Evolutionary conservation across 2,329 filamentous ascomycete genomes (phyloP).

Genomic region (Cryphonectria radicalis): DNA sequence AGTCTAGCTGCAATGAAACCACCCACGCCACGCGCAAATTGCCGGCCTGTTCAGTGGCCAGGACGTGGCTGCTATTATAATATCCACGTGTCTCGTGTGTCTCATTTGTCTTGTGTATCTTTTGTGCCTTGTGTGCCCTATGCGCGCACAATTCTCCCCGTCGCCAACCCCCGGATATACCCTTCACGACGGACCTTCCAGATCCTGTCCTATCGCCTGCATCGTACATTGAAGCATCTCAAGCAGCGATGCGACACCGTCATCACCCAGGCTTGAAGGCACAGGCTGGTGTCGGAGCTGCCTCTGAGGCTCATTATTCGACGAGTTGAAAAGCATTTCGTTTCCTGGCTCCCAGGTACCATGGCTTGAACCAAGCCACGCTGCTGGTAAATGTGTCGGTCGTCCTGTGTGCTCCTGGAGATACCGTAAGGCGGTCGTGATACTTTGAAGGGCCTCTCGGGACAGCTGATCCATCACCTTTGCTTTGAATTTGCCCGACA

Average conservation of each 20-base stretch:
- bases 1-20: too few species aligned
- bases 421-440: background rate
- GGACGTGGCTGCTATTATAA: too few species aligned
- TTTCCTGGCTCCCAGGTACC: constrained; percentile 1
- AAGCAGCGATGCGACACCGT: constrained; percentile 11
- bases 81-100: too few species aligned
- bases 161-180: too few species aligned
- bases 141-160: too few species aligned
- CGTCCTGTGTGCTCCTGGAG: background rate
- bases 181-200: background rate
- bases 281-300: constrained; percentile 6
- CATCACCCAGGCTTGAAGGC: constrained; percentile 4
- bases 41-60: too few species aligned
- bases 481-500: constrained; percentile 21
- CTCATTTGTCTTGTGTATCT: too few species aligned
- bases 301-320: background rate
- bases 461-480: constrained; percentile 20
- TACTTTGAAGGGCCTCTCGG: background rate
- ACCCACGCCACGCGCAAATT: too few species aligned
- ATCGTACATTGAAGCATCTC: constrained; percentile 12
- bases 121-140: too few species aligned
- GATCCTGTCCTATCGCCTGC: constrained; percentile 9
- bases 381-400: background rate
- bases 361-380: background rate
- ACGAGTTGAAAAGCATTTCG: constrained; percentile 8